Percentiles rank a stretch among this genome's conserved stretches.
These are phyloP conservation scores for Cynara cardunculus DNA, from an alignment of 129 eudicot species.

Conservation along the genomic window DNA sequence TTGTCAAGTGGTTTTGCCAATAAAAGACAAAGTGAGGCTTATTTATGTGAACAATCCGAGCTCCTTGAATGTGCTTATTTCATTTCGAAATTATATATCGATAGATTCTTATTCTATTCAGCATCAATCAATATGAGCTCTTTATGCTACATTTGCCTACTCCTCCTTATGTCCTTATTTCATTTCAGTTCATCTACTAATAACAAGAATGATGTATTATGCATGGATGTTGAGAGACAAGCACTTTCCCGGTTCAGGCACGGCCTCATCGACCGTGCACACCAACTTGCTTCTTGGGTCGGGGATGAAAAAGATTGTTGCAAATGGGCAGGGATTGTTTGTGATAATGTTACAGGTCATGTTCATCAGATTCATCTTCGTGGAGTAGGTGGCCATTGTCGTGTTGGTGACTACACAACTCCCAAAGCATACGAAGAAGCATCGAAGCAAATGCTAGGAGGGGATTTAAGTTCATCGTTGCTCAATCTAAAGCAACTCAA, in stretches of 20 bases:
- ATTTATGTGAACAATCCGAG: too few relatives aligned
- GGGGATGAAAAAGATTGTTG: background rate
- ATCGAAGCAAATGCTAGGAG: background rate
- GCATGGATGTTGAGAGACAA: conserved; percentile 7
- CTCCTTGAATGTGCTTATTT: too few relatives aligned
- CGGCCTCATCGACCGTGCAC: background rate
- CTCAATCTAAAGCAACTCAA: conserved; percentile 12
- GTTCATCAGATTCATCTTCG: conserved; percentile 33
- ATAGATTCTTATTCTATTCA: too few relatives aligned
- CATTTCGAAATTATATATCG: too few relatives aligned
- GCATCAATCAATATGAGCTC: too few relatives aligned
- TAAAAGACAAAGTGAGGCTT: too few relatives aligned
- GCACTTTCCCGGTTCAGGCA: conserved; percentile 24
- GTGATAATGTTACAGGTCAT: conserved; percentile 30
- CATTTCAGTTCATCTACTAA: background rate
- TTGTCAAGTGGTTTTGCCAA: too few relatives aligned
- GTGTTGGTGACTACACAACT: background rate
- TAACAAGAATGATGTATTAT: background rate
- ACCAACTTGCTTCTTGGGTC: conserved; percentile 19
- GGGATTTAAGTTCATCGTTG: conserved; percentile 16
- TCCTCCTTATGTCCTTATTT: background rate
- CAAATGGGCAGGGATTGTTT: conserved; percentile 24
- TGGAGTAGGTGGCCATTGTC: background rate
- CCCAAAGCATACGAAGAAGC: background rate
- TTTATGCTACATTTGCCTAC: too few relatives aligned